Percentiles rank a stretch among this genome's conserved stretches.
phyloP scores from a whole-genome alignment of 768 basidiomycete species.

The Pisolithus albus region DNA sequence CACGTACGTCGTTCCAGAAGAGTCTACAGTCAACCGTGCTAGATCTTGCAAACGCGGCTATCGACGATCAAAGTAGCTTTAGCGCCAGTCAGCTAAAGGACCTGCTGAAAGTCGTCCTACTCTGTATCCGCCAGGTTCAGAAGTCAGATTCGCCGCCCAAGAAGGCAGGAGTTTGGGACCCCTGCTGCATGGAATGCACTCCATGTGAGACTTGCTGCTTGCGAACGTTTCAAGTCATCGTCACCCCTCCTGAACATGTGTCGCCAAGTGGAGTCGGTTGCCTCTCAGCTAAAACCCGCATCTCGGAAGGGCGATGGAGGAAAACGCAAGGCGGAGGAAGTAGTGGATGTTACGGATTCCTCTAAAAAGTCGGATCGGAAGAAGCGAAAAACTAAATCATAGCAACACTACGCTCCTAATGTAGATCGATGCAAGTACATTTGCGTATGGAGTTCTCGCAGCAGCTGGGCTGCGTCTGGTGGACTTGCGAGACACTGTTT shows the following conservation, averaged over 20 bases:
- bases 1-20: constrained; percentile 41
- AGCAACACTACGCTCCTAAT: constrained; percentile 8
- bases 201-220: constrained; percentile 38
- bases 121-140: constrained; percentile 55
- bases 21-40: constrained; percentile 44
- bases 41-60: constrained; percentile 41
- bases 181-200: constrained; percentile 50
- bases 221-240: constrained; percentile 58
- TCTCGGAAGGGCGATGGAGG: not conserved
- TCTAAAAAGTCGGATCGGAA: constrained; percentile 39
- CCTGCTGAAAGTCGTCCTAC: constrained; percentile 63
- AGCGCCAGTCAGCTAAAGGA: constrained; percentile 70
- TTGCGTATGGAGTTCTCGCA: constrained; percentile 18
- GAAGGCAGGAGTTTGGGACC: constrained; percentile 49
- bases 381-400: constrained; percentile 36
- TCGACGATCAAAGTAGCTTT: constrained; percentile 39
- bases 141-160: constrained; percentile 36
- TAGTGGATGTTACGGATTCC: constrained; percentile 15
- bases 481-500: constrained; percentile 18
- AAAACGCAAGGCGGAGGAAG: constrained; percentile 39
- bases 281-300: constrained; percentile 4
- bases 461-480: constrained; percentile 8
- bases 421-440: constrained; percentile 2
- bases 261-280: constrained; percentile 45
- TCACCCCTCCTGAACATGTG: constrained; percentile 56